A percentile compares a stretch with the other conserved stretches of the same genome.
Evolutionary conservation across 169 alveolate species (phyloP).

Genomic region (Eimeria zaria): DNA sequence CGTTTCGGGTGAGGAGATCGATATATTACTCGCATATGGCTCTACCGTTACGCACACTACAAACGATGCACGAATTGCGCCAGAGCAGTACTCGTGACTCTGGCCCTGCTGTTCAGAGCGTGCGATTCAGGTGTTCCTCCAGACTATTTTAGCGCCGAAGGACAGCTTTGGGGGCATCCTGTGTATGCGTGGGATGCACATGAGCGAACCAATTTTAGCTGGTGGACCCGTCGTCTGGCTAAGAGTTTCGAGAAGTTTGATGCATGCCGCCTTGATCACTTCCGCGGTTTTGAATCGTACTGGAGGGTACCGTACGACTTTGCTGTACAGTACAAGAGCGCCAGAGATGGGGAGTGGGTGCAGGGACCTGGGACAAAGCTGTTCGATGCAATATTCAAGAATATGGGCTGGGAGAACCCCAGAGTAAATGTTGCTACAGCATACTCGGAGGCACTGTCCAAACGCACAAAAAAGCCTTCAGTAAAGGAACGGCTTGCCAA

Average conservation of each 20-base stretch:
- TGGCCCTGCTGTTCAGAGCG: background rate
- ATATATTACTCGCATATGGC: background rate
- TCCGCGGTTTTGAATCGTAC: conserved; percentile 83
- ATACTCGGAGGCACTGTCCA: conserved; percentile 41
- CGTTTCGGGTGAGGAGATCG: conserved; percentile 79
- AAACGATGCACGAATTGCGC: background rate
- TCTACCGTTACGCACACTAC: background rate
- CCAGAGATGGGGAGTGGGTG: conserved; percentile 85
- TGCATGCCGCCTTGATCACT: conserved; percentile 82
- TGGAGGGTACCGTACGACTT: conserved; percentile 83
- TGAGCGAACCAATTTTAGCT: conserved; percentile 65
- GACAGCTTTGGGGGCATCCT: conserved; percentile 86
- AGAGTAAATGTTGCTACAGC: conserved; percentile 73
- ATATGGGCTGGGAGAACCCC: conserved; percentile 84
- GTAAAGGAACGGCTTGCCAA: conserved; percentile 12
- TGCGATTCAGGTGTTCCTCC: conserved; percentile 83
- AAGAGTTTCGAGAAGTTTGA: conserved; percentile 72
- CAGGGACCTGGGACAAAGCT: conserved; percentile 76
- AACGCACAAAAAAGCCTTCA: conserved; percentile 35
- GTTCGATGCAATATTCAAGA: conserved; percentile 71
- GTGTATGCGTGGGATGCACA: conserved; percentile 83
- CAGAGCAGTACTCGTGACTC: background rate
- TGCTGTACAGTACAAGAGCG: conserved; percentile 72
- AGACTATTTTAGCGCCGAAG: conserved; percentile 80
- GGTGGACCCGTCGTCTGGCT: conserved; percentile 83